Evolutionary conservation across 805 yeast genomes (phyloP), one percentile per base, ranked within the genome.

Genomic region (Ogataea saltuana): DNA sequence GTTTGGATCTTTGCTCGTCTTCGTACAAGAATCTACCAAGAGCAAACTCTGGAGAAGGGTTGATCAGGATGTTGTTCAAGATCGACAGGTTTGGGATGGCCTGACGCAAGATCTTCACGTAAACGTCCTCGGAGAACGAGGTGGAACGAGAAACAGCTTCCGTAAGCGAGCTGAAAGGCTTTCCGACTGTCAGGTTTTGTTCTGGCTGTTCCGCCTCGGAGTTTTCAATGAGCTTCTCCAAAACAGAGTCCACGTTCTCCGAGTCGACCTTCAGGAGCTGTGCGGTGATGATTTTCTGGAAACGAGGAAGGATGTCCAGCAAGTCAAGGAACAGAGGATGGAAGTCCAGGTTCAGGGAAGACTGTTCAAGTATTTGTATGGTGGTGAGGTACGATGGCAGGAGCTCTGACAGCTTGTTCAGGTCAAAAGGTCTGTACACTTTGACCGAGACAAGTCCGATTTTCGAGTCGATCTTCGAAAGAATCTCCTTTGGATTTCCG

Each of bases 31-130:
- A 88, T 20, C 78, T 68, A 63, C 98, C 98, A 53, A 76, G 87
- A 7, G 97, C 96, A 59, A 70, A 90, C 65, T 89, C 97, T 18
- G 97, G 98, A 39, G 80, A 76, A 8, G 65, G 52, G 42, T 81
- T 81, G 64, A 88, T 84, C 18, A 49, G 37, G 60, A 85, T 70
- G 27, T 89, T 65, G 40, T 75, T 70, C 48, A 86, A 68, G 42
- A 77, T 71, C 6, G 71, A 61, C 13, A 73, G 65, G 59, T 81
- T 83, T 21, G 61, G 56, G 23, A 44, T 47, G 6, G 87, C 71
- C 64, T 89, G 96, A 36, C 75, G 64, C 53, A 90, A 73, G 15
- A 91, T 79, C 60, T 83, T 83, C 51, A 81, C 67, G 67, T 90
- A 90, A 15, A 90, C 88, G 39, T 80, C 78, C 26, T 67, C 65